These are phyloP conservation scores for Daldinia childiae DNA, from an alignment of 495 filamentous ascomycete genomes.

Conservation along the genomic window DNA sequence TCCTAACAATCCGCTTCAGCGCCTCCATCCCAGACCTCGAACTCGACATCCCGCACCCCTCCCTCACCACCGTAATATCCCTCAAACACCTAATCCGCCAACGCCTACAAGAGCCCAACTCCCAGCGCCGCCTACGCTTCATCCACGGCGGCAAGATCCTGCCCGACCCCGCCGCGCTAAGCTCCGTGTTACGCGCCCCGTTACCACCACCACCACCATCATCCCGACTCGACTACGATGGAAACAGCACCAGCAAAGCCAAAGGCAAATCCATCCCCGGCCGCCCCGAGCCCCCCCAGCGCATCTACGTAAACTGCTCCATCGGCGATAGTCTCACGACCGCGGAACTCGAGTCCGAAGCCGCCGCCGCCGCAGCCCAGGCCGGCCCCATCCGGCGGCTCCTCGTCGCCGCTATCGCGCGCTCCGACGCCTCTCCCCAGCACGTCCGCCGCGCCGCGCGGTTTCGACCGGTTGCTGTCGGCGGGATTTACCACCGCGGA, in stretches of 20 bases:
- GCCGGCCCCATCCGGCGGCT: conserved; percentile 3
- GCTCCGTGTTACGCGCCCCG: conserved; percentile 69
- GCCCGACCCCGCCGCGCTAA: conserved; percentile 71
- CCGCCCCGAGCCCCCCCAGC: conserved; percentile 44
- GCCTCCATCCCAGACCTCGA: conserved; percentile 83
- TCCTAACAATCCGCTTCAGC: conserved; percentile 88
- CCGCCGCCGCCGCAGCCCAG: conserved; percentile 56
- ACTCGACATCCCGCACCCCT: conserved; percentile 73
- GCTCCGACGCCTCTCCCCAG: conserved; percentile 36
- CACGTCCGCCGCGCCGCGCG: conserved; percentile 73
- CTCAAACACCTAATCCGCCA: conserved; percentile 84
- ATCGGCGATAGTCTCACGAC: conserved; percentile 78
- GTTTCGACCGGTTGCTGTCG: conserved; percentile 86
- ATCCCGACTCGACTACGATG: conserved; percentile 32
- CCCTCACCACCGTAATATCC: conserved; percentile 73
- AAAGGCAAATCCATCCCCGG: conserved; percentile 63
- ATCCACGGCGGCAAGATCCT: conserved; percentile 90
- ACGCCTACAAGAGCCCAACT: conserved; percentile 69
- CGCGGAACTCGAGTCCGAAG: conserved; percentile 75
- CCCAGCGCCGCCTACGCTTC: conserved; percentile 76
- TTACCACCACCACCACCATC: conserved; percentile 58
- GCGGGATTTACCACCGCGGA: conserved; percentile 84
- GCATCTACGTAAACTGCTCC: conserved; percentile 89
- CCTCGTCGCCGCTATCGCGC: conserved; percentile 3
- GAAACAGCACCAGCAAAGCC: conserved; percentile 26